Evolutionary conservation across 1,139 yeast genomes (phyloP), one percentile per base, ranked within the genome.

Genomic region (Protomyces pachydermus): DNA sequence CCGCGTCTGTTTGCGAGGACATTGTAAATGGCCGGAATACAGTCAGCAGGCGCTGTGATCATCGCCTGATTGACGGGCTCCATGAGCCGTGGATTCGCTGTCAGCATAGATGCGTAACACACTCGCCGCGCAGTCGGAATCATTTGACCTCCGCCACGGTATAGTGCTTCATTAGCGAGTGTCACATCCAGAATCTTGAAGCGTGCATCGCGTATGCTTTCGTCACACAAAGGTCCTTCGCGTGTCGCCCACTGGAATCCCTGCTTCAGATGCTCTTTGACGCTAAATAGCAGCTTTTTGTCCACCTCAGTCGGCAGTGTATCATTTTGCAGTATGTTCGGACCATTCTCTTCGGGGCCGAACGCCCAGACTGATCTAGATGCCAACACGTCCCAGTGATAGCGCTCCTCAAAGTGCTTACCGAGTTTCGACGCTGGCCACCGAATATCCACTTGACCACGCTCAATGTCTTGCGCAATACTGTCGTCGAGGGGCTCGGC

Each of bases 201-300:
- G 68, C 83, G 84, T 3, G 87, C 84, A 65, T 85, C 82, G 65
- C 89, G 78, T 2, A 95, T 80, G 0, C 89, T 87, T 72, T 91
- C 97, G 67, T 88, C 96, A 68, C 96, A 85, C 34, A 95, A 76
- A 0, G 98, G 98, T 0, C 98, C 98, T 70, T 90, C 97, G 65
- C 84, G 79, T 0, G 83, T 80, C 9, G 88, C 86, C 95, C 97
- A 89, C 70, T 82, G 81, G 74, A 91, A 93, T 0, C 98, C 98
- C 68, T 85, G 85, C 4, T 79, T 75, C 0, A 93, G 79, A 0
- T 84, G 77, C 3, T 82, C 84, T 67, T 83, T 85, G 28, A 81
- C 78, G 0, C 78, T 66, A 2, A 71, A 69, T 25, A 90, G 72
- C n/a, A 78, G 66, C 18, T 75, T 74, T 70, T 84, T 83, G 71